Base-by-base conservation (phyloP, 805 yeast species). In the Saccharomycopsis synnaedendra region DNA sequence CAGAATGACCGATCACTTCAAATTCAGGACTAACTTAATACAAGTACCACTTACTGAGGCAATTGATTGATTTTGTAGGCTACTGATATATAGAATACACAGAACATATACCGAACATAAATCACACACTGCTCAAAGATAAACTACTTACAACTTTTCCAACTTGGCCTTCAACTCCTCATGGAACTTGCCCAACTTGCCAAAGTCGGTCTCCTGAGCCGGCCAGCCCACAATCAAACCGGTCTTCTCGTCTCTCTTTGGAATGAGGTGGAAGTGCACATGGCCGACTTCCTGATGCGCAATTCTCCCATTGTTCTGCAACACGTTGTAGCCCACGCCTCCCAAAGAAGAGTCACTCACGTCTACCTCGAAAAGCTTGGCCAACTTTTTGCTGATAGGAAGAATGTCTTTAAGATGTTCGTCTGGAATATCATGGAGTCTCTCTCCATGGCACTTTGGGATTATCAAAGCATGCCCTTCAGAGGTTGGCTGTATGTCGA, bases 201-300 rank as follows among this genome's bases (percentile, higher is more conserved):
- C 88, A 64, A 85, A 80, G 60, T 85, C 84, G 33, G 90, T 84
- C 48, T 71, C 76, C 57, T 80, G 76, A 19, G 88, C 81, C n/a
- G 97, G 97, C 97, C 98, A 93, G 31, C 93, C 96, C 33, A 90
- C 87, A 35, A 72, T 74, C 54, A 90, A 72, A 1, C 98, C 98
- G 19, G 89, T 70, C 39, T 74, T 72, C 1, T 64, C 68, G 57
- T 80, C 81, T 50, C 74, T 74, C 74, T 90, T 90, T 44, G 98
- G 98, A 61, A 90, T 90, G 64, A 90, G 77, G 64, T 90, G 98
- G 75, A 93, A 85, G 64, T 90, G 98, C 50, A 93, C 97, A 63
- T 90, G 98, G 56, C 85, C 93, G 49, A 93, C 97, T 48, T 75
- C 82, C 69, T 90, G 98, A 62, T 93, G 97, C 8, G 97, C 98